These are phyloP conservation scores for Porphyridium purpureum DNA, from an alignment of 23 red algal species.

Conservation along the genomic window DNA sequence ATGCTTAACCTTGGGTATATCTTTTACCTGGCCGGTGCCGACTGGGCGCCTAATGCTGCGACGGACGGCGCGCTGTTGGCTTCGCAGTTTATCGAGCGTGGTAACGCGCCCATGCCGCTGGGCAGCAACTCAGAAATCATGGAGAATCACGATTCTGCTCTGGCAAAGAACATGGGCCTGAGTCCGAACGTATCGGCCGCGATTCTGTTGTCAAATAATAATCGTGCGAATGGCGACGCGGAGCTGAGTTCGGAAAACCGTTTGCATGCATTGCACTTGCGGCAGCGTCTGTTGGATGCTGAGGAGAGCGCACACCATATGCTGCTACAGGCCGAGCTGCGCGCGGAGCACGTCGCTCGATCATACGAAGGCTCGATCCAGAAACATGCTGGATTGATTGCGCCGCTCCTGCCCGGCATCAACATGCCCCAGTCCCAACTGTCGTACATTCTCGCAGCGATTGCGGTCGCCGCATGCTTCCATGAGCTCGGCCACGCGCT, in stretches of 20 bases:
- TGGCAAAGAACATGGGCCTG: neutral
- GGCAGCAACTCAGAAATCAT: neutral
- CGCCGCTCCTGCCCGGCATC: conserved; percentile 3
- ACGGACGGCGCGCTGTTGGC: neutral
- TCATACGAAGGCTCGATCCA: no score
- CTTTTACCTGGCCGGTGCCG: neutral
- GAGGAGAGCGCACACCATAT: neutral
- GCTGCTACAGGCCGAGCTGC: neutral
- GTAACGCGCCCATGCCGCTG: neutral
- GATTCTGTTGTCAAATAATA: neutral
- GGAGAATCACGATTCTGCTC: neutral
- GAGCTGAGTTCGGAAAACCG: neutral
- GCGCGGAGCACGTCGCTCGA: neutral
- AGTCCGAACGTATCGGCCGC: neutral
- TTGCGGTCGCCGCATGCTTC: conserved; percentile 10
- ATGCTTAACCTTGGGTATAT: neutral
- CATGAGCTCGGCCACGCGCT: conserved; percentile 59
- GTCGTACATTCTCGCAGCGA: conserved; percentile 10
- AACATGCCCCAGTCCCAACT: conserved; percentile 9
- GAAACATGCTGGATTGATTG: neutral
- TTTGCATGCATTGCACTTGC: neutral
- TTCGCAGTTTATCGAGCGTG: neutral
- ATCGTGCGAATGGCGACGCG: neutral
- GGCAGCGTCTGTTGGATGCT: no score
- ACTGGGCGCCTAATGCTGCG: neutral